phyloP scores from a whole-genome alignment of 2,329 filamentous ascomycete genomes.

The Myriosclerotinia scirpicola region DNA sequence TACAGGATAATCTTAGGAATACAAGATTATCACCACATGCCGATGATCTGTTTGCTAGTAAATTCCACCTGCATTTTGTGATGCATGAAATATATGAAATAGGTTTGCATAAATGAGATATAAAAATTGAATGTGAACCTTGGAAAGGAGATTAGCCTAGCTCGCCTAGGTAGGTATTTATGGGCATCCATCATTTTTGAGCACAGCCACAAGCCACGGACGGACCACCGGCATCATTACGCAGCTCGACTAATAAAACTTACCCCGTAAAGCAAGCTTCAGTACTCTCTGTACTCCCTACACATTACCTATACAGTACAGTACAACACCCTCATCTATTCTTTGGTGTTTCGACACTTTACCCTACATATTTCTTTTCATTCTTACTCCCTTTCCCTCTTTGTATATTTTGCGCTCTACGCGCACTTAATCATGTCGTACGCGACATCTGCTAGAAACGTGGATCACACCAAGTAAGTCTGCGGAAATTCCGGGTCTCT shows the following conservation, averaged over 20 bases:
- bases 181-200: not conserved
- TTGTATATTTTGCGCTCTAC: slow-evolving; percentile 28
- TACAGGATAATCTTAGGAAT: not conserved
- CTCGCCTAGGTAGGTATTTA: not conserved
- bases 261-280: slow-evolving; percentile 12
- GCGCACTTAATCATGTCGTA: slow-evolving; percentile 33
- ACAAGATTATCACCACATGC: not conserved
- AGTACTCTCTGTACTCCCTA: not conserved
- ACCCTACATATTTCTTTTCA: not conserved
- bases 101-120: not conserved
- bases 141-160: not conserved
- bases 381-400: not conserved
- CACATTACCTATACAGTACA: slow-evolving; percentile 9
- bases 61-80: not conserved
- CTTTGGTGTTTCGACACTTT: slow-evolving; percentile 3
- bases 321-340: slow-evolving; percentile 4
- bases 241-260: slow-evolving; percentile 28
- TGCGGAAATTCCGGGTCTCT: slow-evolving; percentile 23
- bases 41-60: not conserved
- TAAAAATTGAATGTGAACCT: not conserved
- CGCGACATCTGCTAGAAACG: slow-evolving; percentile 38
- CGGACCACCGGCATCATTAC: slow-evolving; percentile 30
- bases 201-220: slow-evolving; percentile 5
- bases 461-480: slow-evolving; percentile 41
- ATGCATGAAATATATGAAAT: not conserved